These are phyloP conservation scores for Sporothrix curviconia DNA, from an alignment of 2,329 filamentous ascomycete genomes.

Conservation along the genomic window DNA sequence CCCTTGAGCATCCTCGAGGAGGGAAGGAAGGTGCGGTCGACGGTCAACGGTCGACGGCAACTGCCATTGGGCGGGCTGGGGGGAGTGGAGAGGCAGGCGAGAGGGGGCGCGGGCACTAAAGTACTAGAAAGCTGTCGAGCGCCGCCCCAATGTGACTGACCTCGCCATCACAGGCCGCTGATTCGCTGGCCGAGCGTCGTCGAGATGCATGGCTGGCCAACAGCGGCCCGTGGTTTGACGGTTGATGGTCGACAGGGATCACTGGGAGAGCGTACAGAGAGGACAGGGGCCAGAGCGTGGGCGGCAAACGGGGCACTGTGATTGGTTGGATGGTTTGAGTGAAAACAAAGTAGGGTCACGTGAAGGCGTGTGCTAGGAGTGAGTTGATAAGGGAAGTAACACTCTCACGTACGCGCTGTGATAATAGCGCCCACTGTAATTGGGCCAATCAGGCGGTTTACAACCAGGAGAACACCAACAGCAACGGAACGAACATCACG, in stretches of 20 bases:
- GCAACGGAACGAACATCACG: too few species aligned
- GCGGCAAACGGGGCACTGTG: constrained; percentile 16
- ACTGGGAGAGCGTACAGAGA: neutral
- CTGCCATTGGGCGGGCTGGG: neutral
- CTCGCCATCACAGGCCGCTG: constrained; percentile 6
- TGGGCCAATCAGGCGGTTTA: too few species aligned
- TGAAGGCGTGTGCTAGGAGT: neutral
- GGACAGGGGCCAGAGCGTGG: neutral
- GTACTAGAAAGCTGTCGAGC: neutral
- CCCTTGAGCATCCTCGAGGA: neutral
- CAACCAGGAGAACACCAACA: too few species aligned
- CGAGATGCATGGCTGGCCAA: neutral
- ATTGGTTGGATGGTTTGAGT: constrained; percentile 11
- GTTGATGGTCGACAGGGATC: neutral
- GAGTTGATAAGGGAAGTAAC: too few species aligned
- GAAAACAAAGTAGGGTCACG: neutral
- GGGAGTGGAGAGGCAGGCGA: neutral
- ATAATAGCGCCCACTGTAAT: too few species aligned
- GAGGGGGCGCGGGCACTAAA: constrained; percentile 8
- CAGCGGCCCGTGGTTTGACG: neutral
- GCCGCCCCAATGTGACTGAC: constrained; percentile 7
- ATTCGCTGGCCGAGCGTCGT: constrained; percentile 5
- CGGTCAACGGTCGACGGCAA: neutral
- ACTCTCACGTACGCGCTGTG: too few species aligned
- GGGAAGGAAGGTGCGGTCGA: neutral